Evolutionary conservation across 2,329 filamentous ascomycete species (phyloP).

Genomic region (Aspergillus persii): DNA sequence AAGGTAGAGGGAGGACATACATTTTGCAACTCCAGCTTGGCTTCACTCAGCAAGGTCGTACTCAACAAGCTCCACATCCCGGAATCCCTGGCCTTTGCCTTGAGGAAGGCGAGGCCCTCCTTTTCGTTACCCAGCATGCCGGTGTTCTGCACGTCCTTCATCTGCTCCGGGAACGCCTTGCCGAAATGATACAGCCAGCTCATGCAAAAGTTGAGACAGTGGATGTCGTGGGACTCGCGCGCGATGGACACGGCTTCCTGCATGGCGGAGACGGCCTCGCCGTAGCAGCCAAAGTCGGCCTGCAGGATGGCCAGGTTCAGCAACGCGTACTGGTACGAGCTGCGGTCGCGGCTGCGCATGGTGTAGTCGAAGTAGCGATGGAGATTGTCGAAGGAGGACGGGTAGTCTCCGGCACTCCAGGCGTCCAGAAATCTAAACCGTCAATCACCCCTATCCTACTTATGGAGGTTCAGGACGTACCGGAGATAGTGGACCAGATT

Average conservation of each 20-base stretch:
- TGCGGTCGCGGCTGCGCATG: constrained; percentile 76
- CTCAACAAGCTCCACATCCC: constrained; percentile 84
- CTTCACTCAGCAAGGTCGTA: constrained; percentile 80
- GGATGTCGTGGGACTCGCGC: constrained; percentile 86
- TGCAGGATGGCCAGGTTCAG: constrained; percentile 92
- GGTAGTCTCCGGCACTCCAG: constrained; percentile 87
- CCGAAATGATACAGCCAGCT: constrained; percentile 96
- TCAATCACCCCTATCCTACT: background rate
- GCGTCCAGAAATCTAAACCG: constrained; percentile 74
- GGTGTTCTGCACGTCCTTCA: constrained; percentile 66
- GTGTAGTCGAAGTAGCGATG: constrained; percentile 98
- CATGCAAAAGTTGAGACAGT: constrained; percentile 89
- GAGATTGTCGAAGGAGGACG: constrained; percentile 83
- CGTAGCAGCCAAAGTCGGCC: constrained; percentile 88
- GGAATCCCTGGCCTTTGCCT: constrained; percentile 78
- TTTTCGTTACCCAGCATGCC: constrained; percentile 75
- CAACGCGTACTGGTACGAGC: constrained; percentile 91
- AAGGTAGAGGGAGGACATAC: constrained; percentile 52
- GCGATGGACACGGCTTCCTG: constrained; percentile 94
- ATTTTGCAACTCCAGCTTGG: constrained; percentile 71
- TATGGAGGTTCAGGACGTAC: constrained; percentile 39
- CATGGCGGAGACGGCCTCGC: constrained; percentile 89
- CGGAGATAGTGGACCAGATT: constrained; percentile 74
- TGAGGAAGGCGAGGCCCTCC: constrained; percentile 79
- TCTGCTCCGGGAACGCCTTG: constrained; percentile 76